A percentile compares a stretch with the other conserved stretches of the same genome.
Evolutionary conservation across 352 stramenopile species (phyloP).

Genomic region (Thalassiosira mediterranea): DNA sequence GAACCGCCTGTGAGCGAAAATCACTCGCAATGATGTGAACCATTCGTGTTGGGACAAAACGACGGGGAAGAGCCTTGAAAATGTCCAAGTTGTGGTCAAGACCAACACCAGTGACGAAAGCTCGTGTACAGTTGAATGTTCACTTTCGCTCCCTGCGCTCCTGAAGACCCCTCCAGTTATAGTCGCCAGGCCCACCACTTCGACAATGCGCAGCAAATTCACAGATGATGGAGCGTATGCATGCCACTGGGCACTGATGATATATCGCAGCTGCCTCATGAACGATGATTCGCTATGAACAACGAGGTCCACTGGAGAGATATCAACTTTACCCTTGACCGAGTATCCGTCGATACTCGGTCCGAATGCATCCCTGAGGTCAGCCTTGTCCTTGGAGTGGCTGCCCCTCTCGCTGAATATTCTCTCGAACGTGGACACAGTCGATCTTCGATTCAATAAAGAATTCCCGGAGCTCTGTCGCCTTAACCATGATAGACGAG

Average conservation of each 20-base stretch:
- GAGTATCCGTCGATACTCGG: slow-evolving; percentile 13
- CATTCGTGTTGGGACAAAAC: slow-evolving; percentile 24
- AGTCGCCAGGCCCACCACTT: slow-evolving; percentile 23
- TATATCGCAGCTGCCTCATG: slow-evolving; percentile 2
- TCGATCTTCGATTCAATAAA: background rate
- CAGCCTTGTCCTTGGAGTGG: background rate
- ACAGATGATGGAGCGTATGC: slow-evolving; percentile 8
- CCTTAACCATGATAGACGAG: background rate
- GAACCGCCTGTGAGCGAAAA: slow-evolving; percentile 22
- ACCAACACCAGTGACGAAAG: slow-evolving; percentile 20
- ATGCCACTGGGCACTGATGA: slow-evolving; percentile 15
- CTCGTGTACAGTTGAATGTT: background rate
- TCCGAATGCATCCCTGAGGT: slow-evolving; percentile 5
- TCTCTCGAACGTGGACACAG: slow-evolving; percentile 9
- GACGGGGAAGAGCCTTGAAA: slow-evolving; percentile 2
- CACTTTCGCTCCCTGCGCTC: background rate
- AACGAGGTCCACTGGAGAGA: slow-evolving; percentile 11
- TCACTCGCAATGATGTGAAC: slow-evolving; percentile 4
- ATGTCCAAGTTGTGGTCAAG: slow-evolving; percentile 10
- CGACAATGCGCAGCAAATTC: slow-evolving; percentile 15
- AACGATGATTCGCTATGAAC: slow-evolving; percentile 13
- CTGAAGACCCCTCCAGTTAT: slow-evolving; percentile 23
- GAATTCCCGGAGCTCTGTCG: slow-evolving; percentile 1
- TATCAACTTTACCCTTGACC: slow-evolving; percentile 13
- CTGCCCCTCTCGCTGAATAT: slow-evolving; percentile 17